Evolutionary conservation across 768 basidiomycete species (phyloP), one percentile per base, ranked within the genome.

Genomic region (Lentinus brumalis): DNA sequence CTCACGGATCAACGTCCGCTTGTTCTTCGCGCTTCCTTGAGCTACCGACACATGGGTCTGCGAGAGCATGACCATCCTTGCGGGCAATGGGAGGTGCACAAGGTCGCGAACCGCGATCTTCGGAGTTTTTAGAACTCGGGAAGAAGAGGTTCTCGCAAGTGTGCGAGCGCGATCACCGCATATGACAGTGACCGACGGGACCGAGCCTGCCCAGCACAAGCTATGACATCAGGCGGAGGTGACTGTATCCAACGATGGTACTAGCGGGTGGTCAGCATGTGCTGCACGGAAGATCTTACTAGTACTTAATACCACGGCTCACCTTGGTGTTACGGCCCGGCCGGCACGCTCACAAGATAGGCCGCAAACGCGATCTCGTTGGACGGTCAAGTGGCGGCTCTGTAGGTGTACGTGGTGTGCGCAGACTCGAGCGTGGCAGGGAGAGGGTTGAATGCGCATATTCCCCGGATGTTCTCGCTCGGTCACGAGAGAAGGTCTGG

Each of bases 161-260:
- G 42, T 52, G 60, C 55, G 44, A 41, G 45, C 32, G 42, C 55
- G 60, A 53, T 52, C 54, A 61, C 42, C 60, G 55, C 50, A 56
- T 52, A 45, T 47, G 26, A 50, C 35, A 52, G 35, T 5, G 32
- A 35, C 18, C 31, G 44, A 56, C 56, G 30, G 26, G 12, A 14
- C 26, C 18, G 46, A 49, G 26, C 18, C 21, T 30, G 60, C 60
- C 49, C 45, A 49, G 41, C 51, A 53, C 52, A 53, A 53, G 44
- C 16, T 40, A 44, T 39, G 41, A 30, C 52, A 31, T 47, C 45
- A 52, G 44, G 40, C 21, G 18, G 15, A n/a, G 60, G 32, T 56
- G 49, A 56, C 53, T 14, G 21, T 26, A 52, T 39, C 30, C 16
- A 53, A 42, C 18, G 32, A 45, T 29, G 32, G 53, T 21, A 50